Evolutionary conservation across 495 filamentous ascomycete genomes (phyloP).

Genomic region (Daldinia vernicosa): DNA sequence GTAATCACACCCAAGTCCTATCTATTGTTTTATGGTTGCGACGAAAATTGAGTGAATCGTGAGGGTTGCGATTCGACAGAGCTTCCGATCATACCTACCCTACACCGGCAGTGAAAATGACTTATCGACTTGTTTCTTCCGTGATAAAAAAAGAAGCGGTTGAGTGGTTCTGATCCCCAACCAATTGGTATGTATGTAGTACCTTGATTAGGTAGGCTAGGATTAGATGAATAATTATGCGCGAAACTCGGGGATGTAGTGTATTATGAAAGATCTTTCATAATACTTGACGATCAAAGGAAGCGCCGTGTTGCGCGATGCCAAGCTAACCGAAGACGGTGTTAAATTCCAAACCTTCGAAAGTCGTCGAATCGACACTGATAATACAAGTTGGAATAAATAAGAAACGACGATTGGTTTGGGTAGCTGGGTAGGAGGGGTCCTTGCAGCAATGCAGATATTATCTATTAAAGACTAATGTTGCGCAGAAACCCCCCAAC

Average conservation of each 20-base stretch:
- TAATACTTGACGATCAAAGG: not conserved
- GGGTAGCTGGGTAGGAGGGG: constrained; percentile 15
- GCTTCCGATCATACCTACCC: constrained; percentile 13
- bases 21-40: constrained; percentile 2
- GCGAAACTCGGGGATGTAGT: not conserved
- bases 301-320: not conserved
- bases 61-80: constrained; percentile 6
- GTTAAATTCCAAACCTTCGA: not conserved
- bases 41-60: constrained; percentile 1
- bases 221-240: not conserved
- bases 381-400: not conserved
- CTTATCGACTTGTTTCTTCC: constrained; percentile 11
- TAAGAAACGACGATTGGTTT: constrained; percentile 10
- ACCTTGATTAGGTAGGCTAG: constrained; percentile 17
- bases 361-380: constrained; percentile 18
- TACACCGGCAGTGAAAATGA: constrained; percentile 5
- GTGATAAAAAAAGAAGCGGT: constrained; percentile 1
- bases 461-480: too few species aligned
- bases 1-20: not conserved
- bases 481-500: constrained; percentile 40
- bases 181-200: constrained; percentile 9
- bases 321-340: not conserved
- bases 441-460: constrained; percentile 11
- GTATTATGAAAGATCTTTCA: not conserved
- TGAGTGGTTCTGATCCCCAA: constrained; percentile 12